A percentile compares a stretch with the other conserved stretches of the same genome.
phyloP scores from a whole-genome alignment of 306 rosid species.

The Gynostemma pentaphyllum region DNA sequence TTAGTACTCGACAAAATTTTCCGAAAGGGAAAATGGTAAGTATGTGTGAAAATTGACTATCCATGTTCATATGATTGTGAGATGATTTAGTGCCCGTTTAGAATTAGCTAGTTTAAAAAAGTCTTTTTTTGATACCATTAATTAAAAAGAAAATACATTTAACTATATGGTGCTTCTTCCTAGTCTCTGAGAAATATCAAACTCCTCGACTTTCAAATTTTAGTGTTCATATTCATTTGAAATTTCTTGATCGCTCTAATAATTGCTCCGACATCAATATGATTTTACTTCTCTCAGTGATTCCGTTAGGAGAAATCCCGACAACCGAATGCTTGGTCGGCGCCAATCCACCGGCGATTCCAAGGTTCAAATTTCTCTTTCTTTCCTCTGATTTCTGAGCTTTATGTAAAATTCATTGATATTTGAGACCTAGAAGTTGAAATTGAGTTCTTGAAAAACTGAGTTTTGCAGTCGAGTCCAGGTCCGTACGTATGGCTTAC shows the following conservation, averaged over 20 bases:
- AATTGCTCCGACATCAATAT: constrained; percentile 7
- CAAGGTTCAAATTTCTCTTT: constrained; percentile 29
- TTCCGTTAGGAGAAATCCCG: constrained; percentile 62
- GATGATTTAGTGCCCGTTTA: too few relatives aligned
- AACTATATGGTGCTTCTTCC: too few relatives aligned
- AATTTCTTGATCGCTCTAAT: constrained; percentile 5
- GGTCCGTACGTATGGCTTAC: constrained; percentile 42
- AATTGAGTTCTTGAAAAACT: background rate
- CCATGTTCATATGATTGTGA: too few relatives aligned
- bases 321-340: constrained; percentile 55
- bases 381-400: background rate
- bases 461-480: constrained; percentile 24
- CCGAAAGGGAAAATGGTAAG: too few relatives aligned
- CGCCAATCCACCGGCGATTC: constrained; percentile 44
- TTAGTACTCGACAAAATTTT: too few relatives aligned
- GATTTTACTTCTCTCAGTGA: constrained; percentile 31
- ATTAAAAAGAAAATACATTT: too few relatives aligned
- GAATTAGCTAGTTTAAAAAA: too few relatives aligned
- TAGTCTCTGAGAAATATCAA: too few relatives aligned
- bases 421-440: constrained; percentile 6
- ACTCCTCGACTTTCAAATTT: background rate
- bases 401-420: background rate
- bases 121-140: too few relatives aligned
- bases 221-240: background rate
- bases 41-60: too few relatives aligned